Conservation (phyloP, 352 stramenopile genomes). For the Aphanomyces invadans region DNA sequence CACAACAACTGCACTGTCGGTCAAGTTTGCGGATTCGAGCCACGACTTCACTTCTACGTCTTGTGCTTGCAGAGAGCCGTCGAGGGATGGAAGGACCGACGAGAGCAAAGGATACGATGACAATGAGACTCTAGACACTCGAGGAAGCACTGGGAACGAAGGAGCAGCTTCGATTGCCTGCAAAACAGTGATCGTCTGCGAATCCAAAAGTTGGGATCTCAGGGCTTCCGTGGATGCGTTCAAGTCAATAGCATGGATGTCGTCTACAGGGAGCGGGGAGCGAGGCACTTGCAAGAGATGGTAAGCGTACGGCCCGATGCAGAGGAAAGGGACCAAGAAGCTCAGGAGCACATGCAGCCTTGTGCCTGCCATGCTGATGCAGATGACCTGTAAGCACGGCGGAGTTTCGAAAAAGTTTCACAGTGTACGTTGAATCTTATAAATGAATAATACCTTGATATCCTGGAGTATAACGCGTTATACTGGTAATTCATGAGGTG, state of each 20-base stretch:
- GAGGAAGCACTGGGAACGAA: not conserved
- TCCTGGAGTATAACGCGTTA: no score
- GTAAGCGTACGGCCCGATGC: constrained; percentile 18
- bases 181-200: not conserved
- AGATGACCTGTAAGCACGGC: not conserved
- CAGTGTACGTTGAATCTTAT: not conserved
- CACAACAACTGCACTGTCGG: constrained; percentile 35
- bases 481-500: no score
- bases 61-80: constrained; percentile 29
- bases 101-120: not conserved
- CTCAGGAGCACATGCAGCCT: constrained; percentile 7
- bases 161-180: not conserved
- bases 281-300: constrained; percentile 8
- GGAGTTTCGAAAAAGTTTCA: not conserved
- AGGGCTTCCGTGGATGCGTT: not conserved
- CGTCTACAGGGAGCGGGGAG: constrained; percentile 8
- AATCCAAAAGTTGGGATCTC: not conserved
- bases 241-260: constrained; percentile 6
- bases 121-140: not conserved
- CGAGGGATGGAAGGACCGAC: not conserved
- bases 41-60: constrained; percentile 20
- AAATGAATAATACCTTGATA: no score
- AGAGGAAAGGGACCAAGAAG: constrained; percentile 2
- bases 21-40: not conserved
- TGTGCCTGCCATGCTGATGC: constrained; percentile 2